phyloP scores from a whole-genome alignment of 768 basidiomycete genomes.

The Albatrellus ellisii region DNA sequence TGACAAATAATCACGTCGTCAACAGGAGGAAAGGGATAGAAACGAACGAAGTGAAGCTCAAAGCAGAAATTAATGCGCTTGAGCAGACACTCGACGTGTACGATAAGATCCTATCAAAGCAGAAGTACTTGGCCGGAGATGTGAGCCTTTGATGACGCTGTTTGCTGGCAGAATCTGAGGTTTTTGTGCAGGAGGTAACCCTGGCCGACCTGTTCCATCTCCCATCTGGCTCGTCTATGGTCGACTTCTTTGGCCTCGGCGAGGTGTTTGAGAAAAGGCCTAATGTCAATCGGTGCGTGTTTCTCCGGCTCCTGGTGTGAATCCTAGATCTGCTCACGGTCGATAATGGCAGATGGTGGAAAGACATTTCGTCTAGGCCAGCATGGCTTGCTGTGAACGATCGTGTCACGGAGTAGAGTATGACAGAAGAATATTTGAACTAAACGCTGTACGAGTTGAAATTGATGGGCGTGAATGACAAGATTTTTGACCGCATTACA shows the following conservation, averaged over 20 bases:
- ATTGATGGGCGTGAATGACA: too few relatives aligned
- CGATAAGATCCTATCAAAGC: conserved; percentile 41
- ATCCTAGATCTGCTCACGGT: background rate
- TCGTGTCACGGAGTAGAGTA: too few relatives aligned
- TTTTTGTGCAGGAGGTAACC: conserved; percentile 26
- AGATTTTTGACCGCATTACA: too few relatives aligned
- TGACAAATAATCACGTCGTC: too few relatives aligned
- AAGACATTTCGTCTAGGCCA: conserved; percentile 30
- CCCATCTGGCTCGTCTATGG: conserved; percentile 27
- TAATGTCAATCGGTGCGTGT: conserved; percentile 29
- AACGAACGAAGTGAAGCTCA: conserved; percentile 13
- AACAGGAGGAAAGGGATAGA: conserved; percentile 13
- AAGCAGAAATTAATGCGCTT: too few relatives aligned
- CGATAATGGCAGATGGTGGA: conserved; percentile 32
- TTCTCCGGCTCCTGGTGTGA: background rate
- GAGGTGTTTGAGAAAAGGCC: conserved; percentile 24
- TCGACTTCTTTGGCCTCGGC: conserved; percentile 15
- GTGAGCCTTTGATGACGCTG: too few relatives aligned
- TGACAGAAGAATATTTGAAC: too few relatives aligned
- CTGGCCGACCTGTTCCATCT: conserved; percentile 49
- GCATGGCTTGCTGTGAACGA: conserved; percentile 38
- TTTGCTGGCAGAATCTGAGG: background rate
- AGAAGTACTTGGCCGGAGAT: conserved; percentile 35
- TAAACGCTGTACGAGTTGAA: too few relatives aligned
- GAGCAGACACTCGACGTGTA: conserved; percentile 36